Evolutionary conservation across 768 basidiomycete species (phyloP), one percentile per base, ranked within the genome.

Genomic region (Suillus plorans): DNA sequence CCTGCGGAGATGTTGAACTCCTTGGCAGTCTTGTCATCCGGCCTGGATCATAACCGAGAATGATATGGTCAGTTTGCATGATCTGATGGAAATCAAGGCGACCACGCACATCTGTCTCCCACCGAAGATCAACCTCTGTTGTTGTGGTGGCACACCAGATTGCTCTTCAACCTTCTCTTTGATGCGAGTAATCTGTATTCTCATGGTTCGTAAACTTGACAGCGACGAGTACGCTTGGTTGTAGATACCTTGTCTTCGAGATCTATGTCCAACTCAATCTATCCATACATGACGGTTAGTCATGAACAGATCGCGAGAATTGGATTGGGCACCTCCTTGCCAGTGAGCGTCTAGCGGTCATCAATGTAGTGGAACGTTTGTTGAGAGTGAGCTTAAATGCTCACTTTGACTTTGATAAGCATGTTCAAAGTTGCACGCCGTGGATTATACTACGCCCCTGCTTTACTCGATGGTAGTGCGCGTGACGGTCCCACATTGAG

Each of bases 91-190:
- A 25, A 36, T 1, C 0, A 57, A 3, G 36, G 7, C 36, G 13
- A 13, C 63, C 50, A 80, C 86, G 78, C 77, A 98, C 97, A 98
- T 89, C 75, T 97, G 96, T 73, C 95, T 87, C 47, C 97, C 97
- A 72, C 86, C 79, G 76, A 90, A 97, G 75, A 98, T 98, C 72
- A 99, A 78, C 64, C 97, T 88, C 77, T 99, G 97, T 77, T 99
- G 97, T 45, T 83, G 92, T 66, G 97, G 97, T 25, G 97, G 97
- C 49, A 99, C 97, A 68, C 97, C 97, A 5, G 94, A 95, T 79
- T 98, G 96, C 81, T 98, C 96, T 77, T 99, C 97, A 13, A 98
- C 94, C 77, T 93, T 92, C 84, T 97, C 95, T 82, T 99, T 99
- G 79, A 98, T 95, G 69, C 92, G 87, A 52, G 87, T 82, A 71